Base-by-base conservation (phyloP, 2,329 filamentous ascomycete species). In the Ceratocystis ficicola region DNA sequence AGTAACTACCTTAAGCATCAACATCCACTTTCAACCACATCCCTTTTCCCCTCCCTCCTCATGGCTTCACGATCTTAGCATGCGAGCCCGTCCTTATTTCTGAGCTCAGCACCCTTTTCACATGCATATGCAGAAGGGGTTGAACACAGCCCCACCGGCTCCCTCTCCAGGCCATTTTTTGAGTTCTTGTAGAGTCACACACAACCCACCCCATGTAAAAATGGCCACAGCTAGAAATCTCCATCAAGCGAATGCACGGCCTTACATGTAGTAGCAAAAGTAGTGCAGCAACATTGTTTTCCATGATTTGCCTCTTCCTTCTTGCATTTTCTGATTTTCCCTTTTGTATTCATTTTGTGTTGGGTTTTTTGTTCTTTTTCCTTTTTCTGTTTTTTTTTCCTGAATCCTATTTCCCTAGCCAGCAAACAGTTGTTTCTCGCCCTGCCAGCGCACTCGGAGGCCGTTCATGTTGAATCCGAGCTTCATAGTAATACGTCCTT, bases 391-490 rank as follows among this genome's bases (percentile, higher is more conserved):
- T 10, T 20, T 6, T 2, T 48, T 8, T 48, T 15, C n/a, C 17
- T 48, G 10, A 36, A 8, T 36, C 8, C 44, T 20, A 17, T n/a
- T 8, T 48, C 44, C n/a, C 44, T 2, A 48, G 44, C 3, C 44
- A 48, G 15, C 44, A 48, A 20, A 12, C 8, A 20, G 15, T n/a
- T 48, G 44, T 20, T 48, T 17, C 44, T 48, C 44, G 50, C 50
- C 50, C 50, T 55, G 50, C 50, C 50, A 55, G 8, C 50, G 8
- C 50, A 55, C 50, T 55, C 20, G n/a, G 50, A 55, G 50, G 50
- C 50, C 50, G 50, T 55, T 55, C 8, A 28, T 55, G 17, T 22
- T 25, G 20, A 6, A 2, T 55, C 50, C 28, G 10, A 22, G 50
- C 22, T 28, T 25, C 4, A 25, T 55, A 50, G 50, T n/a, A 17